Percentiles rank a stretch among this genome's conserved stretches.
Evolutionary conservation across 495 filamentous ascomycete genomes (phyloP).

Genomic region (Lasiosphaeria ovina): DNA sequence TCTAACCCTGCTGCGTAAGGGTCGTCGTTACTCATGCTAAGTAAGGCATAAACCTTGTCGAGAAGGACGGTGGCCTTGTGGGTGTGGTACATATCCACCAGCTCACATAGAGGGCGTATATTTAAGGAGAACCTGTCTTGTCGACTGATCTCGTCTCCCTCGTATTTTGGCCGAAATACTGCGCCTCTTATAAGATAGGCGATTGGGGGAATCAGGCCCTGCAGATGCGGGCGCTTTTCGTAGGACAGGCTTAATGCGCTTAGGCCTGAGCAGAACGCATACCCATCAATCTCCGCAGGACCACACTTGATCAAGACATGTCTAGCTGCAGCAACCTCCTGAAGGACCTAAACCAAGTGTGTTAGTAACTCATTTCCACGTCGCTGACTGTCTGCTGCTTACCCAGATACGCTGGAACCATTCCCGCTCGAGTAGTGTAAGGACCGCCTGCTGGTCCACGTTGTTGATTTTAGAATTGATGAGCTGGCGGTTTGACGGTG

Average conservation of each 20-base stretch:
- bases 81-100: slow-evolving; percentile 39
- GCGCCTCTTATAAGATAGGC: slow-evolving; percentile 28
- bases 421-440: neutral
- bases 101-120: slow-evolving; percentile 29
- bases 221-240: neutral
- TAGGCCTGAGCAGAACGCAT: slow-evolving; percentile 7
- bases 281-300: slow-evolving; percentile 5
- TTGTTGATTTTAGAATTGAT: neutral
- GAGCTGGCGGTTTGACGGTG: neutral
- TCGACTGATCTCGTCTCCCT: slow-evolving; percentile 9
- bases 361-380: neutral
- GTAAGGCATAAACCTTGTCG: slow-evolving; percentile 40
- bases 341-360: slow-evolving; percentile 1
- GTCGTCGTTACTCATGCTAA: slow-evolving; percentile 21
- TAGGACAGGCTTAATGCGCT: slow-evolving; percentile 3
- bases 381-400: neutral
- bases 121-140: slow-evolving; percentile 9
- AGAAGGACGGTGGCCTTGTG: slow-evolving; percentile 28
- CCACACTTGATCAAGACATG: slow-evolving; percentile 10
- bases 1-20: neutral
- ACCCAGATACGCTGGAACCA: slow-evolving; percentile 14
- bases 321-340: slow-evolving; percentile 10
- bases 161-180: slow-evolving; percentile 22
- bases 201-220: slow-evolving; percentile 17
- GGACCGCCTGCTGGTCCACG: neutral